Conservation (phyloP, 1,139 yeast genomes). For the Candida neerlandica region DNA sequence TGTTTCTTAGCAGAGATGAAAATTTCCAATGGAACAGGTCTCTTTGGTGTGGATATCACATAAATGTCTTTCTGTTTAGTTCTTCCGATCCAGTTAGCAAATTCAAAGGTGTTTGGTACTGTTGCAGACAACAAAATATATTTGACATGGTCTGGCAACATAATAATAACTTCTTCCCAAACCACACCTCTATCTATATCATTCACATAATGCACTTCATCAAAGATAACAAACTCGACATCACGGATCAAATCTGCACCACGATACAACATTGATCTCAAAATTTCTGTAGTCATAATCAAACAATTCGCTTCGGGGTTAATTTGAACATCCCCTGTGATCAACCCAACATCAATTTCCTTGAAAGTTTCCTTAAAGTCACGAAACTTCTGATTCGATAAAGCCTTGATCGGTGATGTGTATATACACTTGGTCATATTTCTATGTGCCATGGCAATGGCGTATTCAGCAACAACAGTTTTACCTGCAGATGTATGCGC, state of each 20-base stretch:
- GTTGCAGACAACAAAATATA: slow-evolving; percentile 91
- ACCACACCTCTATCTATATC: slow-evolving; percentile 98
- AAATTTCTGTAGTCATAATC: slow-evolving; percentile 96
- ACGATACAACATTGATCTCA: slow-evolving; percentile 91
- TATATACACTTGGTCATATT: slow-evolving; percentile 91
- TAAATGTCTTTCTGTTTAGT: slow-evolving; percentile 94
- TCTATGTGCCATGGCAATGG: slow-evolving; percentile 88
- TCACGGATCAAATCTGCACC: slow-evolving; percentile 97
- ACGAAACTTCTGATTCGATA: slow-evolving; percentile 91
- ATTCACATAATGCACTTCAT: slow-evolving; percentile 96
- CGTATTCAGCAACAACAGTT: slow-evolving; percentile 92
- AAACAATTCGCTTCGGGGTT: slow-evolving; percentile 96
- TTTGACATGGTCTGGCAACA: slow-evolving; percentile 94
- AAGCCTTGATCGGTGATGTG: slow-evolving; percentile 91
- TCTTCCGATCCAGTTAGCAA: slow-evolving; percentile 98
- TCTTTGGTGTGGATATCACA: slow-evolving; percentile 91
- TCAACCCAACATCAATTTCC: slow-evolving; percentile 85
- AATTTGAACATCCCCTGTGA: slow-evolving; percentile 97
- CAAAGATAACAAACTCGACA: slow-evolving; percentile 95
- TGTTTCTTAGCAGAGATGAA: slow-evolving; percentile 74
- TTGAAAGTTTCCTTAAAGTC: slow-evolving; percentile 83
- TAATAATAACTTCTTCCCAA: slow-evolving; percentile 98
- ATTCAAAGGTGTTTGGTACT: slow-evolving; percentile 95
- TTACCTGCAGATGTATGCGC: slow-evolving; percentile 97
- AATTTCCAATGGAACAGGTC: slow-evolving; percentile 94